Evolutionary conservation across 2,329 filamentous ascomycete species (phyloP), one percentile per base, ranked within the genome.

Genomic region (Ophiostoma piceae): DNA sequence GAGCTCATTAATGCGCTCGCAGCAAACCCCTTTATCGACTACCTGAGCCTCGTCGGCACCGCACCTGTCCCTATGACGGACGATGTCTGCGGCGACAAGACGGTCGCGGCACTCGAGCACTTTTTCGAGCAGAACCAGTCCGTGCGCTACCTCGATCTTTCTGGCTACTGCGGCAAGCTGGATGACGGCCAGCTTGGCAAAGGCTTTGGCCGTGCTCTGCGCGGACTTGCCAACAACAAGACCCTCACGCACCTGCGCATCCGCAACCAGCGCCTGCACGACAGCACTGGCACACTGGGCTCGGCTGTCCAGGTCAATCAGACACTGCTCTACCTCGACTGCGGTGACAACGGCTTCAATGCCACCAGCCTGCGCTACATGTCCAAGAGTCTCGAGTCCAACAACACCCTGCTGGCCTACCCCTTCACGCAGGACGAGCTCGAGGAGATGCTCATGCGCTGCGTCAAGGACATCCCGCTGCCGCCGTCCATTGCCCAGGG

Each of bases 171-270:
- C 66, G 83, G 84, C 64, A 87, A 85, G 75, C 78, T 87, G 7
- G 85, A 87, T 72, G 85, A 87, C 72, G 83, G 84, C 0, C 83
- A 85, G 71, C 79, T 87, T 11, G 84, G 84, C 19, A 81, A 79
- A 70, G 83, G 84, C 9, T 84, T 87, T 71, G 84, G 83, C 0
- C 81, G 80, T 47, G 80, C 84, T 0, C 77, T 87, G 8, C 72
- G 74, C 2, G 71, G 73, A 4, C 74, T 79, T 3, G 72, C 73
- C 0, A 47, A 73, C 37, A 79, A 80, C 74, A 73, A 62, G 41
- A 75, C 76, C 1, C 72, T 80, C 9, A 78, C 77, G 11, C 84
- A 87, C 74, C 80, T 87, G 3, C 81, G 84, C 1, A 79, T 87
- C 66, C 82, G 84, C 72, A 87, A 84, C 74, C 85, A 87, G 75